These are phyloP conservation scores for Penicillium sp. DNA, from an alignment of 2,329 filamentous ascomycete species.

Conservation along the genomic window DNA sequence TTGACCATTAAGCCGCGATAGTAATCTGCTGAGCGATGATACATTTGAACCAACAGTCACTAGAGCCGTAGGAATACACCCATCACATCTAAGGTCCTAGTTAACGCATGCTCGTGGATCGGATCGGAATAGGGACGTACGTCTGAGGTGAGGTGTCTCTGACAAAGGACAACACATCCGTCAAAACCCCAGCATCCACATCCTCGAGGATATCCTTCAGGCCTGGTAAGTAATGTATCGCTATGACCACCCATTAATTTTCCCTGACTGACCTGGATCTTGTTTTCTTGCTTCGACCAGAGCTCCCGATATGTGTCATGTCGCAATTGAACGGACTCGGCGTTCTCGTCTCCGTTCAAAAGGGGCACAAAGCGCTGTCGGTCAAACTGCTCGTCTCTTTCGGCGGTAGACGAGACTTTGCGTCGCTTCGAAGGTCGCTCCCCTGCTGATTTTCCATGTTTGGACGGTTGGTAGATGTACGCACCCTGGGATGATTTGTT, in stretches of 20 bases:
- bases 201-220: conserved; percentile 35
- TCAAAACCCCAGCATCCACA: conserved; percentile 39
- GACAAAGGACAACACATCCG: conserved; percentile 38
- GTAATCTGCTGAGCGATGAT: conserved; percentile 38
- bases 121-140: conserved; percentile 25
- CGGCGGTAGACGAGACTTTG: conserved; percentile 46
- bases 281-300: conserved; percentile 38
- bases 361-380: conserved; percentile 36
- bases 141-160: conserved; percentile 30
- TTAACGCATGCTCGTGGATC: conserved; percentile 11
- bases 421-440: conserved; percentile 57
- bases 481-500: conserved; percentile 49
- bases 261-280: conserved; percentile 34
- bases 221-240: conserved; percentile 7
- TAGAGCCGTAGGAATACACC: conserved; percentile 41
- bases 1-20: conserved; percentile 36
- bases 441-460: conserved; percentile 32
- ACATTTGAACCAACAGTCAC: conserved; percentile 45
- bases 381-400: conserved; percentile 7
- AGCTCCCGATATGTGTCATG: conserved; percentile 37
- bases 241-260: not conserved
- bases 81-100: conserved; percentile 29
- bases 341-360: conserved; percentile 37
- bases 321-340: conserved; percentile 32
- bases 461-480: conserved; percentile 59